Percentiles rank a stretch among this genome's conserved stretches.
Conservation (phyloP, 345 rosid species). For the Garcia nutans region DNA sequence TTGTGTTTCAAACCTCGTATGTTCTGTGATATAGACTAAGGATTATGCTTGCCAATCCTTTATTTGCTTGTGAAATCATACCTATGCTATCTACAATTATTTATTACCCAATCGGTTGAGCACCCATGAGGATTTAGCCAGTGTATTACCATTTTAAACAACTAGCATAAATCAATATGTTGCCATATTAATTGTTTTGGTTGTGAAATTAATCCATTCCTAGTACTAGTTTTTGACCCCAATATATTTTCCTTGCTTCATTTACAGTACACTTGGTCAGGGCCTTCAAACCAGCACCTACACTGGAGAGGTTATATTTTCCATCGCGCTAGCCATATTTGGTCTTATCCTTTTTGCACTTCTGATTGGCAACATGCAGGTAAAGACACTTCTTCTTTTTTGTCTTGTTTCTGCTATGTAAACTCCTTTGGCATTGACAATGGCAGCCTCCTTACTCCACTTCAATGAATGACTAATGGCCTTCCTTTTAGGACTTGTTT, state of each 20-base stretch:
- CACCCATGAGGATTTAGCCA: not conserved
- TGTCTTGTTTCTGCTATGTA: not conserved
- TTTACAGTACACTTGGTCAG: slow-evolving; percentile 89
- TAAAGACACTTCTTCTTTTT: slow-evolving; percentile 22
- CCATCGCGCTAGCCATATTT: slow-evolving; percentile 74
- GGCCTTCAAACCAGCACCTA: slow-evolving; percentile 91
- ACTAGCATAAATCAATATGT: not conserved
- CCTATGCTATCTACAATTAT: not conserved
- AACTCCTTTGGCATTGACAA: not conserved
- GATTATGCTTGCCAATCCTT: not conserved
- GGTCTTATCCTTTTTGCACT: slow-evolving; percentile 96
- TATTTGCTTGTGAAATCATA: not conserved
- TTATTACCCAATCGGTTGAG: not conserved
- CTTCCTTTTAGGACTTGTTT: too few species aligned
- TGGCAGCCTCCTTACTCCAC: not conserved
- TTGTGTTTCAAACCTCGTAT: not conserved
- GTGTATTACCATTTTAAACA: not conserved
- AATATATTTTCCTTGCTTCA: slow-evolving; percentile 22
- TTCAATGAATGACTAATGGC: not conserved
- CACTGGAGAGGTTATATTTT: slow-evolving; percentile 81
- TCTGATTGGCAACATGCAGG: slow-evolving; percentile 99
- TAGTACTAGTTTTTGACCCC: not conserved
- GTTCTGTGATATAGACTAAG: not conserved
- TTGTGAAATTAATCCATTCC: not conserved
- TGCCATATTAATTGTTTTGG: not conserved